Percentiles rank a stretch among this genome's conserved stretches.
Evolutionary conservation across 495 filamentous ascomycete genomes (phyloP).

Genomic region (Xanthoparmelia taractica): DNA sequence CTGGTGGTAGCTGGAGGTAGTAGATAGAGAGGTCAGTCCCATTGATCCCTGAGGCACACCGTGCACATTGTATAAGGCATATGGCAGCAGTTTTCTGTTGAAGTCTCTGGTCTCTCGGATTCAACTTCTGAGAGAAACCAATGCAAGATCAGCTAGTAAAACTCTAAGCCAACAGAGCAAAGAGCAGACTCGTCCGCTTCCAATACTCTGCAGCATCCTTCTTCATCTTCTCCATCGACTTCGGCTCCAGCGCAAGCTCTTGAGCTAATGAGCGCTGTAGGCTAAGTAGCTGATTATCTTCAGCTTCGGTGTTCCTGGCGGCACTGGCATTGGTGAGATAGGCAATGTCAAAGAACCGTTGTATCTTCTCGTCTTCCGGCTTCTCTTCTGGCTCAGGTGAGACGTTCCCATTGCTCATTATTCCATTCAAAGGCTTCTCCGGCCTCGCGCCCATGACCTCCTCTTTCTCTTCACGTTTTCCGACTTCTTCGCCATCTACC

Average conservation of each 20-base stretch:
- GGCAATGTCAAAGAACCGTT: conserved; percentile 69
- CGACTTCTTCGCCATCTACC: conserved; percentile 1
- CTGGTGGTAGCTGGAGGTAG: background rate
- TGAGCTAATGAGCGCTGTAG: conserved; percentile 32
- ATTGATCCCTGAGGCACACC: background rate
- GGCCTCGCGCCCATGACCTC: background rate
- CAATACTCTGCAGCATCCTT: conserved; percentile 64
- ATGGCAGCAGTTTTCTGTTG: too few relatives aligned
- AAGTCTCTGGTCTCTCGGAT: background rate
- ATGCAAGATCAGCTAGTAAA: background rate
- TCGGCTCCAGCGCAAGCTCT: conserved; percentile 39
- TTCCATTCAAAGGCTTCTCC: conserved; percentile 4
- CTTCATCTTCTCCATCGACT: conserved; percentile 41
- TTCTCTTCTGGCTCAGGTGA: conserved; percentile 25
- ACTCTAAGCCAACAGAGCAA: conserved; percentile 44
- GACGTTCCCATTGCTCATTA: conserved; percentile 15
- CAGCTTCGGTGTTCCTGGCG: conserved; percentile 21
- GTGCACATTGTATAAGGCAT: too few relatives aligned
- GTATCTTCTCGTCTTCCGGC: conserved; percentile 51
- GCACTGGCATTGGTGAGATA: conserved; percentile 51
- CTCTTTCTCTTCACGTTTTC: background rate
- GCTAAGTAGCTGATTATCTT: conserved; percentile 18
- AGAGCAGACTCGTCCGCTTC: conserved; percentile 70
- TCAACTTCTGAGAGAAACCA: background rate
- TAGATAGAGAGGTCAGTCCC: background rate